Evolutionary conservation across 257 asterid species (phyloP).

Genomic region (Solanum habrochaites): DNA sequence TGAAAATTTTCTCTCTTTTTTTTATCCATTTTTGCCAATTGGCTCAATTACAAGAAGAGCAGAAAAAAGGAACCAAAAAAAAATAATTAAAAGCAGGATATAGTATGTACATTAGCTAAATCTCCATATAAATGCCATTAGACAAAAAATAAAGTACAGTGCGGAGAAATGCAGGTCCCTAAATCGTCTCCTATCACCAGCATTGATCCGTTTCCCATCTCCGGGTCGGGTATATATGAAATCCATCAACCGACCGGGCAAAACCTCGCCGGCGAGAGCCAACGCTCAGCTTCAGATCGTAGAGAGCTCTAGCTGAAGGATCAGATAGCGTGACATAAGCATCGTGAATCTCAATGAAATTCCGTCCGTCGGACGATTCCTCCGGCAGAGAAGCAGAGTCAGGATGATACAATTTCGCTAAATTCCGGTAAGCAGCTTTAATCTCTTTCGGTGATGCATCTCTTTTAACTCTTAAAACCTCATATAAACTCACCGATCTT

Average conservation of each 20-base stretch:
- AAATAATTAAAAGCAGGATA: neutral
- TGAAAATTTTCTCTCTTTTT: neutral
- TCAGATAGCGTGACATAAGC: slow-evolving; percentile 78
- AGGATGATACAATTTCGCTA: slow-evolving; percentile 84
- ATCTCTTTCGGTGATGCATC: slow-evolving; percentile 69
- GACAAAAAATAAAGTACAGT: neutral
- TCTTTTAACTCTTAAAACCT: slow-evolving; percentile 50
- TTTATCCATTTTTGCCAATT: neutral
- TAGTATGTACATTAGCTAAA: neutral
- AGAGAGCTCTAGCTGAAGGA: slow-evolving; percentile 56
- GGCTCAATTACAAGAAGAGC: neutral
- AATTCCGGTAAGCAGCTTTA: slow-evolving; percentile 71
- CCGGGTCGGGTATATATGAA: slow-evolving; percentile 45
- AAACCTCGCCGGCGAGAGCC: slow-evolving; percentile 10
- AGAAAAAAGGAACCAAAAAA: neutral
- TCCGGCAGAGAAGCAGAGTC: slow-evolving; percentile 21
- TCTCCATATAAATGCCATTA: neutral
- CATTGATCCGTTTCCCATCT: slow-evolving; percentile 98
- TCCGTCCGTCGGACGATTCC: slow-evolving; percentile 37
- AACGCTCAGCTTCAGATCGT: slow-evolving; percentile 38
- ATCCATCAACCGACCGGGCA: neutral
- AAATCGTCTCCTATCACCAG: slow-evolving; percentile 38
- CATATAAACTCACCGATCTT: slow-evolving; percentile 36
- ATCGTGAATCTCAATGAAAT: slow-evolving; percentile 62
- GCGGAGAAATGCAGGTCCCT: neutral